phyloP scores from a whole-genome alignment of 1,284 basidiomycete species.

The Ganoderma multipileum region DNA sequence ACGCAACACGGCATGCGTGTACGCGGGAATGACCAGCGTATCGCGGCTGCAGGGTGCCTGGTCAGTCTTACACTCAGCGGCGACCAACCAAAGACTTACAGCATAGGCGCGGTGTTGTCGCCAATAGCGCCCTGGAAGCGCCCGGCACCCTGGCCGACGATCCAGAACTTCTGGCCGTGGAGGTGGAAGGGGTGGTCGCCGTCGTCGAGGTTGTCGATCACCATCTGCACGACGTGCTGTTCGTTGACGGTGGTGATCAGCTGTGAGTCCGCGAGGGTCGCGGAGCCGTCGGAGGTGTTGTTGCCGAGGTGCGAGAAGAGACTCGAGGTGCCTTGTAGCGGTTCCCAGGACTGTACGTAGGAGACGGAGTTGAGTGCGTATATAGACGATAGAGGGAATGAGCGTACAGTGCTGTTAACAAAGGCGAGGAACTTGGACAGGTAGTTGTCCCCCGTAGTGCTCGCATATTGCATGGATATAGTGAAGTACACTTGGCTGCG shows the following conservation, averaged over 20 bases:
- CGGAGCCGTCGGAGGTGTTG: constrained; percentile 28
- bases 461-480: constrained; percentile 45
- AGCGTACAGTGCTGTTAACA: constrained; percentile 44
- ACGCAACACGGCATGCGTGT: constrained; percentile 42
- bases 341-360: constrained; percentile 41
- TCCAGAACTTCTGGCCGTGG: constrained; percentile 44
- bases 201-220: constrained; percentile 45
- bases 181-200: constrained; percentile 54
- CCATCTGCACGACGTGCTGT: constrained; percentile 40
- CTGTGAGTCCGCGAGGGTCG: constrained; percentile 34
- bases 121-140: constrained; percentile 39
- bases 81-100: constrained; percentile 24
- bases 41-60: constrained; percentile 35
- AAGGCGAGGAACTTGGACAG: constrained; percentile 45
- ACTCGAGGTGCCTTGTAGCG: constrained; percentile 38
- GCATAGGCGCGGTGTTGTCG: constrained; percentile 39
- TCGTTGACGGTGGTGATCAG: constrained; percentile 41
- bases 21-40: constrained; percentile 44
- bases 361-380: background rate
- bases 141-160: constrained; percentile 41
- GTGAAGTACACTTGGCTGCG: constrained; percentile 36
- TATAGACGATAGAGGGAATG: no score
- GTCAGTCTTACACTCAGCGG: background rate
- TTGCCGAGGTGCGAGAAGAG: constrained; percentile 35
- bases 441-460: constrained; percentile 29